Conservation (phyloP, 2,329 filamentous ascomycete species). For the Fusarium pseudonygamai region DNA sequence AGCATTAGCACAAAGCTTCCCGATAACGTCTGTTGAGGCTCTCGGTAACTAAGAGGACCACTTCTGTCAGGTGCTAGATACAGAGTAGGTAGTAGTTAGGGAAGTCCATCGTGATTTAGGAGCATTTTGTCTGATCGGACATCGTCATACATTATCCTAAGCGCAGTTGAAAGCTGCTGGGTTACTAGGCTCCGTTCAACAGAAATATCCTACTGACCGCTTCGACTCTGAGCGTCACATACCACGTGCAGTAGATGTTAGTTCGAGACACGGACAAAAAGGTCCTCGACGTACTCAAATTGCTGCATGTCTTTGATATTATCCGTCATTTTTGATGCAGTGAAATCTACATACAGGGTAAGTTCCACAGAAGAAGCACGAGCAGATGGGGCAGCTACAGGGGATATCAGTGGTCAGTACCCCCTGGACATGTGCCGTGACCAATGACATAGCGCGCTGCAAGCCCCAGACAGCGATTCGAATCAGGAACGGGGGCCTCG, state of each 20-base stretch:
- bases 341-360: constrained; percentile 28
- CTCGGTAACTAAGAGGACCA: neutral
- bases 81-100: no score
- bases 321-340: constrained; percentile 4
- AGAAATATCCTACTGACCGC: constrained; percentile 7
- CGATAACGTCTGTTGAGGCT: constrained; percentile 14
- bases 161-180: neutral
- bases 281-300: constrained; percentile 1
- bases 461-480: constrained; percentile 24
- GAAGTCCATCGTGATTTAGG: neutral
- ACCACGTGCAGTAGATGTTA: neutral
- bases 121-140: neutral
- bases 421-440: neutral
- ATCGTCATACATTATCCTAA: constrained; percentile 15
- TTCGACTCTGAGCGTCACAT: neutral
- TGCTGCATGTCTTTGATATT: constrained; percentile 1
- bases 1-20: neutral
- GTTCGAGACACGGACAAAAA: constrained; percentile 12
- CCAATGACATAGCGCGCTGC: constrained; percentile 10
- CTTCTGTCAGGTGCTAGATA: no score
- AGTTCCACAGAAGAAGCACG: constrained; percentile 21
- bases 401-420: constrained; percentile 13
- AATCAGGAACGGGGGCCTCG: constrained; percentile 35
- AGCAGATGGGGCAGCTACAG: neutral
- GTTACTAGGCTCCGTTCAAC: neutral